Conservation (phyloP, 2,329 filamentous ascomycete species). For the Leptographium procerum region DNA sequence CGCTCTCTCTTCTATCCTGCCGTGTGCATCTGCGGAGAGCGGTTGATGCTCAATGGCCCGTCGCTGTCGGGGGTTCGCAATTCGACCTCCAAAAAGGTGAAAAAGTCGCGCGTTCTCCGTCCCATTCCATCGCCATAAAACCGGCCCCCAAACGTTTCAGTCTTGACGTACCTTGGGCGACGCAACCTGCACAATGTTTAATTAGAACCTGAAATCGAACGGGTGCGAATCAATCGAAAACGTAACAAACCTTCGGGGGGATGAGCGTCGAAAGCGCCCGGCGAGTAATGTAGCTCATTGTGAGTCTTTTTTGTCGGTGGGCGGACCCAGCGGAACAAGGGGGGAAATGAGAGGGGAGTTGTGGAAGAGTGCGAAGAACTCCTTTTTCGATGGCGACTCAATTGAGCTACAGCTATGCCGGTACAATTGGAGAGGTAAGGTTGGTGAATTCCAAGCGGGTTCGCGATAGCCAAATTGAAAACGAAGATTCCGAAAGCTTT, state of each 20-base stretch:
- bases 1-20: not conserved
- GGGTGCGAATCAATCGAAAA: not conserved
- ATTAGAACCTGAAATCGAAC: not conserved
- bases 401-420: slow-evolving; percentile 21
- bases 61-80: not conserved
- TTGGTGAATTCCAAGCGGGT: not conserved
- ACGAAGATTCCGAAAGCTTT: slow-evolving; percentile 12
- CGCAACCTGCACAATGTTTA: slow-evolving; percentile 50
- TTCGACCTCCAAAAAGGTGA: not conserved
- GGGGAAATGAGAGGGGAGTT: slow-evolving; percentile 13
- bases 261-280: slow-evolving; percentile 96
- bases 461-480: slow-evolving; percentile 3
- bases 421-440: slow-evolving; percentile 1
- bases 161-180: slow-evolving; percentile 64
- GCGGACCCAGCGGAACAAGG: slow-evolving; percentile 11
- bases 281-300: slow-evolving; percentile 87
- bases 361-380: slow-evolving; percentile 10
- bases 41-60: not conserved
- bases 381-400: slow-evolving; percentile 10
- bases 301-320: slow-evolving; percentile 27
- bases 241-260: slow-evolving; percentile 76
- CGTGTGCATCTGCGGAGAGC: not conserved
- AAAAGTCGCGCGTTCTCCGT: slow-evolving; percentile 8
- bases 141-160: not conserved
- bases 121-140: not conserved